Conservation (phyloP, 108 stramenopile genomes). For the Pelagomonas calceolata region DNA sequence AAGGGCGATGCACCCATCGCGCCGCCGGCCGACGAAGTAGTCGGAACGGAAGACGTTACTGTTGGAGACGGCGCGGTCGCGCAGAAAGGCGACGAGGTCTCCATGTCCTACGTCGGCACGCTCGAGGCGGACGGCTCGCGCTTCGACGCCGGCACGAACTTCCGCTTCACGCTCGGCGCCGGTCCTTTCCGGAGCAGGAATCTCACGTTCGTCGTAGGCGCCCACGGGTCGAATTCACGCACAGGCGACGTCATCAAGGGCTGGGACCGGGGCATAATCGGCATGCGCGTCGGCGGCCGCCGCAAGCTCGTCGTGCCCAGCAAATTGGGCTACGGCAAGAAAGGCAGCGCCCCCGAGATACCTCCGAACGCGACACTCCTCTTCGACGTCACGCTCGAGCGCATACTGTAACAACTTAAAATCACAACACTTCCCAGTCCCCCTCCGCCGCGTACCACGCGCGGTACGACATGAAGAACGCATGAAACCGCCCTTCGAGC, state of each 20-base stretch:
- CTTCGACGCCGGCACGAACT: slow-evolving; percentile 8
- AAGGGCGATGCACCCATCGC: slow-evolving; percentile 38
- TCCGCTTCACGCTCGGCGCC: too few relatives aligned
- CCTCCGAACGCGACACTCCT: slow-evolving; percentile 65
- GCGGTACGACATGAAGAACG: too few relatives aligned
- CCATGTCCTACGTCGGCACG: too few relatives aligned
- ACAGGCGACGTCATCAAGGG: slow-evolving; percentile 71
- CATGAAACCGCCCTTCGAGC: too few relatives aligned
- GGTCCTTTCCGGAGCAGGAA: too few relatives aligned
- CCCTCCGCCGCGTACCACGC: too few relatives aligned
- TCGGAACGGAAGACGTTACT: slow-evolving; percentile 42
- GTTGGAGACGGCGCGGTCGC: slow-evolving; percentile 24
- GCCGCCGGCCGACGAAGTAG: slow-evolving; percentile 28
- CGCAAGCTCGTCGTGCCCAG: slow-evolving; percentile 73
- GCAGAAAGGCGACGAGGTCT: slow-evolving; percentile 41
- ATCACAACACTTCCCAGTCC: too few relatives aligned
- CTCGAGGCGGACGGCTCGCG: background rate
- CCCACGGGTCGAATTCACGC: too few relatives aligned
- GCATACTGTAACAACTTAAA: too few relatives aligned
- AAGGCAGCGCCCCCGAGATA: slow-evolving; percentile 65
- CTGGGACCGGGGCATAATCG: slow-evolving; percentile 68
- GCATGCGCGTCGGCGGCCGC: slow-evolving; percentile 71
- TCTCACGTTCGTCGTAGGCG: too few relatives aligned
- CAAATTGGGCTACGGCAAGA: slow-evolving; percentile 73
- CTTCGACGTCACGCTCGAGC: slow-evolving; percentile 58